Percentiles rank a stretch among this genome's conserved stretches.
phyloP scores from a whole-genome alignment of 148 eudicot species.

The Talinum fruticosum region DNA sequence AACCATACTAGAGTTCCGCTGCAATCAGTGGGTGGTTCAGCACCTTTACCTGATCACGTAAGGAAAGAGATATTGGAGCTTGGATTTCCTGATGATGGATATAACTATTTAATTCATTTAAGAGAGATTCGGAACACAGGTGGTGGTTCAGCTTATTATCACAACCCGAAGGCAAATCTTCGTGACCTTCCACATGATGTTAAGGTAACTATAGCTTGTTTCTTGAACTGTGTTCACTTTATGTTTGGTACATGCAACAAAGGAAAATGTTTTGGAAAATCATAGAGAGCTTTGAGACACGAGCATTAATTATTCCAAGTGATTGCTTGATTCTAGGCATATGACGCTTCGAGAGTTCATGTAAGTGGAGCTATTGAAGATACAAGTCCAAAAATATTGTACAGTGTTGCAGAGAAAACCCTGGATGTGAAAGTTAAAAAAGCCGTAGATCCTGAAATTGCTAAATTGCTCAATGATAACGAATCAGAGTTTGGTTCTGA shows the following conservation, averaged over 20 bases:
- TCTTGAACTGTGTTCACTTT: background rate
- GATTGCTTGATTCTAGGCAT: constrained; percentile 53
- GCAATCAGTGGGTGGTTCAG: background rate
- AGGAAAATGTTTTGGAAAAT: background rate
- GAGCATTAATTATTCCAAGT: background rate
- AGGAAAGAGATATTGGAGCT: constrained; percentile 85
- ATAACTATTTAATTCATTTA: constrained; percentile 76
- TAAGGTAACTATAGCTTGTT: constrained; percentile 43
- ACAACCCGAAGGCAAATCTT: constrained; percentile 69
- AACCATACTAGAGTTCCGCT: background rate
- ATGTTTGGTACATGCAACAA: background rate
- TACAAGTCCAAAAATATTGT: constrained; percentile 46
- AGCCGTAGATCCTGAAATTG: constrained; percentile 79
- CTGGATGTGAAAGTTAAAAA: constrained; percentile 63
- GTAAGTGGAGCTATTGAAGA: constrained; percentile 38
- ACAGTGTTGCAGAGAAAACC: constrained; percentile 66
- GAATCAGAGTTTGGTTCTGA: constrained; percentile 77
- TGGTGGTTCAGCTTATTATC: constrained; percentile 64
- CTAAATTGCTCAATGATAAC: constrained; percentile 65
- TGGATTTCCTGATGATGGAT: constrained; percentile 97
- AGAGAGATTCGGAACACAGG: constrained; percentile 84
- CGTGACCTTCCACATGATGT: constrained; percentile 61
- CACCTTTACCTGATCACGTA: constrained; percentile 49
- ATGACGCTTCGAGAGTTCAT: constrained; percentile 78
- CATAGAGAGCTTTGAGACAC: background rate